Conservation (phyloP, 139 green algal genomes). For the Chlorokybus atmophyticus region DNA sequence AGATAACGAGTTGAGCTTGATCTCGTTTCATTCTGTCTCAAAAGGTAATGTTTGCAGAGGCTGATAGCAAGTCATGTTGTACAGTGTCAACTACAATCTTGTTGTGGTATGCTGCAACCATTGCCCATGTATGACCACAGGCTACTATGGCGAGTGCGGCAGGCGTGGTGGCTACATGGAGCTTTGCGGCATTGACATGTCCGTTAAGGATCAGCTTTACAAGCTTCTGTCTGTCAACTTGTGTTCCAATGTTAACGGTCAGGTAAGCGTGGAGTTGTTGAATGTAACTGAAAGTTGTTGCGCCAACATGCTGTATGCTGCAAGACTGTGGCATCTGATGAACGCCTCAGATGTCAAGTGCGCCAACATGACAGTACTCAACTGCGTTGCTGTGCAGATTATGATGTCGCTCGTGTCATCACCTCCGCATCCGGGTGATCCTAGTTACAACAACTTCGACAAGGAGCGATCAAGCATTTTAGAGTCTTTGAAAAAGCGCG, state of each 20-base stretch:
- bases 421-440: slow-evolving; percentile 61
- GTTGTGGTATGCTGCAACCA: too few relatives aligned
- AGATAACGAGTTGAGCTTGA: slow-evolving; percentile 29
- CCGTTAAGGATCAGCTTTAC: slow-evolving; percentile 59
- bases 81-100: too few relatives aligned
- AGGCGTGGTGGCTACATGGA: slow-evolving; percentile 83
- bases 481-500: slow-evolving; percentile 60
- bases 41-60: slow-evolving; percentile 55
- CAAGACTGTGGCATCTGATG: too few relatives aligned
- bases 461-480: slow-evolving; percentile 47
- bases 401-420: slow-evolving; percentile 69
- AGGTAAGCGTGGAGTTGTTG: too few relatives aligned
- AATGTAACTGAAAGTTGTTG: too few relatives aligned
- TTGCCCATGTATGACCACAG: neutral
- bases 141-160: slow-evolving; percentile 59
- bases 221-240: slow-evolving; percentile 87
- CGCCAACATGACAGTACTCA: too few relatives aligned
- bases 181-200: slow-evolving; percentile 42
- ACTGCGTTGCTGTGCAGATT: too few relatives aligned
- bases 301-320: too few relatives aligned
- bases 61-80: too few relatives aligned
- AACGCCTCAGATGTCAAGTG: too few relatives aligned
- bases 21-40: slow-evolving; percentile 70
- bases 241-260: slow-evolving; percentile 80
- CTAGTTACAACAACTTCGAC: slow-evolving; percentile 19